These are phyloP conservation scores for Plectranthus barbatus DNA, from an alignment of 257 asterid species.

Conservation along the genomic window DNA sequence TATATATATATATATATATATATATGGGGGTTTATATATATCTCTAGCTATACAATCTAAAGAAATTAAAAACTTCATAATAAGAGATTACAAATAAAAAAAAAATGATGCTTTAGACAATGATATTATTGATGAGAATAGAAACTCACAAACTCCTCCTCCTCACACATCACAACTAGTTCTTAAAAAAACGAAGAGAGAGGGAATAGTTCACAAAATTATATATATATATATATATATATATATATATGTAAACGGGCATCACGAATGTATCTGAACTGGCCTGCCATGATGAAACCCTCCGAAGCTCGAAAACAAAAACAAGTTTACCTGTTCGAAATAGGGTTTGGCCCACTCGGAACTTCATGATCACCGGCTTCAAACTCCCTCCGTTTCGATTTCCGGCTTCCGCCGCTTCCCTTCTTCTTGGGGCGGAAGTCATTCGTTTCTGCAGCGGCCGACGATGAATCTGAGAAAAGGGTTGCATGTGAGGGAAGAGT, in stretches of 20 bases:
- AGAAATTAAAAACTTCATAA: background rate
- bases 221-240: too few species aligned
- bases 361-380: slow-evolving; percentile 63
- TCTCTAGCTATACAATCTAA: slow-evolving; percentile 28
- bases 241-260: background rate
- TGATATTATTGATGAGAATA: slow-evolving; percentile 7
- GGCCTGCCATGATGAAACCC: background rate
- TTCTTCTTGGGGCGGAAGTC: slow-evolving; percentile 18
- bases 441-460: background rate
- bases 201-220: too few species aligned
- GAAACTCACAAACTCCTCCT: slow-evolving; percentile 18
- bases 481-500: background rate
- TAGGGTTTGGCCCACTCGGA: slow-evolving; percentile 91
- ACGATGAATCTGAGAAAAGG: slow-evolving; percentile 2
- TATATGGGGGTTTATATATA: background rate
- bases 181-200: too few species aligned
- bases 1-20: background rate
- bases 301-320: background rate
- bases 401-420: background rate
- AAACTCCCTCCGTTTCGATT: slow-evolving; percentile 28
- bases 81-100: background rate
- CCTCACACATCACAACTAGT: background rate
- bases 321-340: slow-evolving; percentile 42
- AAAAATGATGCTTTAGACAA: background rate
- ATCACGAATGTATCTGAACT: background rate